Evolutionary conservation across 768 basidiomycete species (phyloP).

Genomic region (Lactarius hengduanensis): DNA sequence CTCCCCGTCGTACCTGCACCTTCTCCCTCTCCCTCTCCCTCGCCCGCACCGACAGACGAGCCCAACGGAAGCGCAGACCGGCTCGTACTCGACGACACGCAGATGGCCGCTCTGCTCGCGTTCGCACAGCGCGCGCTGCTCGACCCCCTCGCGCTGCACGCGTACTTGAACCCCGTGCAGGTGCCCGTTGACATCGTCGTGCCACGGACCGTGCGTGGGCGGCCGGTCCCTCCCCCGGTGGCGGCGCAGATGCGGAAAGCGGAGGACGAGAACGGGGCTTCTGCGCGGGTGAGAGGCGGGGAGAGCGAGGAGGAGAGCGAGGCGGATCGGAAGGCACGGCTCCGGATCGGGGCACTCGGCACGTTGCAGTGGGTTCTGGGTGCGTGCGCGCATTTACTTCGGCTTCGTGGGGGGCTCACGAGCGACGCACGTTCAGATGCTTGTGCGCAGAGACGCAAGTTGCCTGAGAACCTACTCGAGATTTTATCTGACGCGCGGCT

Average conservation of each 20-base stretch:
- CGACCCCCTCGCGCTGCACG: conserved; percentile 59
- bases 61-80: background rate
- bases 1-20: background rate
- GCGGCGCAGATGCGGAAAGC: conserved; percentile 33
- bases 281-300: conserved; percentile 40
- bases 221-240: conserved; percentile 33
- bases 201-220: conserved; percentile 36
- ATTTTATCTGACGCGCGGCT: conserved; percentile 51
- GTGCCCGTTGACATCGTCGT: conserved; percentile 42
- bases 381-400: conserved; percentile 37
- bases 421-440: conserved; percentile 20
- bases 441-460: conserved; percentile 11
- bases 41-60: background rate
- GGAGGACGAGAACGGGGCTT: conserved; percentile 35
- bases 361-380: conserved; percentile 62
- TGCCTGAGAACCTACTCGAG: conserved; percentile 36
- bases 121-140: conserved; percentile 58
- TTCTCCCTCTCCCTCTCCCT: background rate
- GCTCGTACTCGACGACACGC: conserved; percentile 37
- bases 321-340: conserved; percentile 63
- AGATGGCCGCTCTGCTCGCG: conserved; percentile 41
- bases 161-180: conserved; percentile 58
- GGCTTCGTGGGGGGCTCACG: background rate
- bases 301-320: conserved; percentile 70
- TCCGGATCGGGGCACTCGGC: conserved; percentile 68